phyloP scores from a whole-genome alignment of 2,329 filamentous ascomycete genomes.

The Verruconis gallopava region DNA sequence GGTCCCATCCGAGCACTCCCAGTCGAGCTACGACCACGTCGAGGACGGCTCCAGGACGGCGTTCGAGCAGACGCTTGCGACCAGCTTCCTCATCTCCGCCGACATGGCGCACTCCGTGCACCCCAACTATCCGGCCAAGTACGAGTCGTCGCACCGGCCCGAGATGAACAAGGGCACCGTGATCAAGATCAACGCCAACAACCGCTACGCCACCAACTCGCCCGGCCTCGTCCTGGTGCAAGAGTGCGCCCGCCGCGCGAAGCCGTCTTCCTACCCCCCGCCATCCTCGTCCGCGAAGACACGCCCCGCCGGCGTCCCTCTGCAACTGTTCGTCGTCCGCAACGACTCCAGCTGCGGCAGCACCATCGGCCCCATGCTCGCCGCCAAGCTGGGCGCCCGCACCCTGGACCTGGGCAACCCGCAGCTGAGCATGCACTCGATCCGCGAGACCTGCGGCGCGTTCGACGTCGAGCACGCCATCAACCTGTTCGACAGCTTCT shows the following conservation, averaged over 20 bases:
- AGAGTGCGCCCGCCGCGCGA: slow-evolving; percentile 58
- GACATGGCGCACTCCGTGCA: slow-evolving; percentile 97
- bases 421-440: slow-evolving; percentile 93
- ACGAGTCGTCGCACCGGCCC: slow-evolving; percentile 80
- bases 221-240: slow-evolving; percentile 88
- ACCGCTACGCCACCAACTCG: slow-evolving; percentile 90
- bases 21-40: slow-evolving; percentile 36
- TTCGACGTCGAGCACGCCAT: slow-evolving; percentile 80
- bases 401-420: slow-evolving; percentile 90
- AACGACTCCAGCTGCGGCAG: slow-evolving; percentile 92
- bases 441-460: slow-evolving; percentile 80
- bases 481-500: slow-evolving; percentile 77
- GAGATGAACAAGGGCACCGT: slow-evolving; percentile 95
- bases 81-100: slow-evolving; percentile 86
- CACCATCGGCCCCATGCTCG: slow-evolving; percentile 95
- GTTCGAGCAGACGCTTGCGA: slow-evolving; percentile 83
- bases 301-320: slow-evolving; percentile 52
- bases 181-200: slow-evolving; percentile 97
- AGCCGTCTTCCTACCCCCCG: slow-evolving; percentile 31
- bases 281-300: slow-evolving; percentile 20
- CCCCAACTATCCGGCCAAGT: slow-evolving; percentile 86
- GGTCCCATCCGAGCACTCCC: slow-evolving; percentile 23
- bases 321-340: slow-evolving; percentile 91
- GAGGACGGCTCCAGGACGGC: slow-evolving; percentile 50
- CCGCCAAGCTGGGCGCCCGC: slow-evolving; percentile 70